Evolutionary conservation across 169 alveolate species (phyloP).

Genomic region (Cryptosporidium ryanae): DNA sequence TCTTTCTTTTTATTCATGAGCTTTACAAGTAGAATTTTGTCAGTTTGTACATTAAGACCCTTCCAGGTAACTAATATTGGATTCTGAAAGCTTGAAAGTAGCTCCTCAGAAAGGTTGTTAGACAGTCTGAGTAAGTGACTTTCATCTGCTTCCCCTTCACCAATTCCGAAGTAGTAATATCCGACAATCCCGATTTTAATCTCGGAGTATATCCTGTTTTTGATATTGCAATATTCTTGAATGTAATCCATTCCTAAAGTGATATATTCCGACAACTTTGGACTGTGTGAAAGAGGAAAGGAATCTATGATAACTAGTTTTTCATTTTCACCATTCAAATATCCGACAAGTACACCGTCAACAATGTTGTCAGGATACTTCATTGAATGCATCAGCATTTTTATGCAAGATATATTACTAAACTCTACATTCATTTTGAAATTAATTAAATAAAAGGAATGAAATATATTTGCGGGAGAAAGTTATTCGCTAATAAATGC

Average conservation of each 20-base stretch:
- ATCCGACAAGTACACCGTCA: constrained; percentile 58
- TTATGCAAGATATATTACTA: constrained; percentile 1
- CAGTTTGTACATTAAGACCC: too few species aligned
- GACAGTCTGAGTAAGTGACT: not conserved
- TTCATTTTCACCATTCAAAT: not conserved
- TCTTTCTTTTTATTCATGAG: not conserved
- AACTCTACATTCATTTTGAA: constrained; percentile 39
- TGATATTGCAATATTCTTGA: constrained; percentile 17
- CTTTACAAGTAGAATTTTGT: not conserved
- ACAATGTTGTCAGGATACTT: constrained; percentile 19
- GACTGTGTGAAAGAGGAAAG: constrained; percentile 61
- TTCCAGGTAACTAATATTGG: not conserved
- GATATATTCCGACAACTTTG: constrained; percentile 9
- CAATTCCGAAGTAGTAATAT: not conserved
- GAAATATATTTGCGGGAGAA: not conserved
- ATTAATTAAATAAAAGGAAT: not conserved
- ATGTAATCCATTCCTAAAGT: constrained; percentile 35
- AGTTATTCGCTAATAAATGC: not conserved
- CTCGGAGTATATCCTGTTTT: not conserved
- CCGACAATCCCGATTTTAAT: constrained; percentile 11
- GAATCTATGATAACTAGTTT: constrained; percentile 3
- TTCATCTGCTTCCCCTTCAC: not conserved
- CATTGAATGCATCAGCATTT: constrained; percentile 27
- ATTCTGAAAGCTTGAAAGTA: not conserved
- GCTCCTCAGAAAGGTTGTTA: not conserved